Percentiles rank a stretch among this genome's conserved stretches.
phyloP scores from a whole-genome alignment of 768 basidiomycete genomes.

The Mycena galopus region DNA sequence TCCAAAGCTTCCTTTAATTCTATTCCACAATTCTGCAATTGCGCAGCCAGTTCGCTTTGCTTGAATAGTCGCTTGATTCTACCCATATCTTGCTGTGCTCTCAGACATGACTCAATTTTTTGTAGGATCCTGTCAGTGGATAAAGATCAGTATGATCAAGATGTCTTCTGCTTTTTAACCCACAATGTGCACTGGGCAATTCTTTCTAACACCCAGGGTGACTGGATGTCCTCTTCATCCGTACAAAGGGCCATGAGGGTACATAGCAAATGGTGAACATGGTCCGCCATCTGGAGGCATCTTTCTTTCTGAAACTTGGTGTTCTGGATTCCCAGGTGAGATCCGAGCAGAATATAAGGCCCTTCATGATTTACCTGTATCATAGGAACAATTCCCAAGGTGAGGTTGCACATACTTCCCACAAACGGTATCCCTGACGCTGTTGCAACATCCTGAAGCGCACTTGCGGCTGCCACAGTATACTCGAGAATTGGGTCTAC shows the following conservation, averaged over 20 bases:
- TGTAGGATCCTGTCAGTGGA: slow-evolving; percentile 4
- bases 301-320: too few relatives aligned
- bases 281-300: too few relatives aligned
- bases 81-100: not conserved
- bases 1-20: not conserved
- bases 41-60: slow-evolving; percentile 9
- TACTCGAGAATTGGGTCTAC: not conserved
- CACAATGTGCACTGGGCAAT: not conserved
- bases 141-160: too few relatives aligned
- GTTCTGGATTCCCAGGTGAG: too few relatives aligned
- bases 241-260: not conserved
- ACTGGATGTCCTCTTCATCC: too few relatives aligned
- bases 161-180: too few relatives aligned
- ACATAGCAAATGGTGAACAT: too few relatives aligned
- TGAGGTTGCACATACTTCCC: not conserved
- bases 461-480: not conserved
- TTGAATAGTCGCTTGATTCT: slow-evolving; percentile 8
- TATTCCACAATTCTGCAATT: not conserved
- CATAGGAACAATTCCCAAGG: not conserved
- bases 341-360: not conserved
- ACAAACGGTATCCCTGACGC: not conserved
- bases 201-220: not conserved
- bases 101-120: not conserved
- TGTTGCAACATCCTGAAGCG: not conserved
- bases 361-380: too few relatives aligned